phyloP scores from a whole-genome alignment of 164 flowering plant genomes.

The Vitis rotundifolia region DNA sequence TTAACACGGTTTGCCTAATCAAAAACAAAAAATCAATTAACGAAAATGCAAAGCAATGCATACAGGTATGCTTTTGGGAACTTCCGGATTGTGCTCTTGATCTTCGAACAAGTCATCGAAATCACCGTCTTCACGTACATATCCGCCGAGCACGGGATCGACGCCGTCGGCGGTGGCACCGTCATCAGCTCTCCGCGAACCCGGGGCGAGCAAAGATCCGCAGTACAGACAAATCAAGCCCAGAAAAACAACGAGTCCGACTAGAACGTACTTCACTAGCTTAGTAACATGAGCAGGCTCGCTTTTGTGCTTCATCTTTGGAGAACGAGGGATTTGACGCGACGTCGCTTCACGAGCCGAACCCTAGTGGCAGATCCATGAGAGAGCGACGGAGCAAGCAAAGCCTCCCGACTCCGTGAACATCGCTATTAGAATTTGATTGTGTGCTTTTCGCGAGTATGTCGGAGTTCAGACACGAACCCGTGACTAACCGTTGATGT shows the following conservation, averaged over 20 bases:
- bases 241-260: constrained; percentile 46
- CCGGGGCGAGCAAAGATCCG: constrained; percentile 53
- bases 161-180: constrained; percentile 29
- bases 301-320: constrained; percentile 47
- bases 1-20: neutral
- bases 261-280: constrained; percentile 38
- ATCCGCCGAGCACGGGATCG: constrained; percentile 40
- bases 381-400: no score
- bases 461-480: no score
- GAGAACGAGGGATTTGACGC: neutral
- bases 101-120: constrained; percentile 35
- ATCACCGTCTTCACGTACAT: constrained; percentile 12
- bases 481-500: no score
- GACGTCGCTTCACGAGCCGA: no score
- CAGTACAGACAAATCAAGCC: constrained; percentile 56
- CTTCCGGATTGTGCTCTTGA: constrained; percentile 34
- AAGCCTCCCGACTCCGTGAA: no score
- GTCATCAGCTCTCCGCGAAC: constrained; percentile 33
- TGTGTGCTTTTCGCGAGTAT: no score
- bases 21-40: neutral
- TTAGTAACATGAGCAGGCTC: constrained; percentile 24
- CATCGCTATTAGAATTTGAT: no score
- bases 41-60: constrained; percentile 14
- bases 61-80: constrained; percentile 66
- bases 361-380: no score